Evolutionary conservation across 1,284 basidiomycete species (phyloP), one percentile per base, ranked within the genome.

Genomic region (Violaceomyces palustris): DNA sequence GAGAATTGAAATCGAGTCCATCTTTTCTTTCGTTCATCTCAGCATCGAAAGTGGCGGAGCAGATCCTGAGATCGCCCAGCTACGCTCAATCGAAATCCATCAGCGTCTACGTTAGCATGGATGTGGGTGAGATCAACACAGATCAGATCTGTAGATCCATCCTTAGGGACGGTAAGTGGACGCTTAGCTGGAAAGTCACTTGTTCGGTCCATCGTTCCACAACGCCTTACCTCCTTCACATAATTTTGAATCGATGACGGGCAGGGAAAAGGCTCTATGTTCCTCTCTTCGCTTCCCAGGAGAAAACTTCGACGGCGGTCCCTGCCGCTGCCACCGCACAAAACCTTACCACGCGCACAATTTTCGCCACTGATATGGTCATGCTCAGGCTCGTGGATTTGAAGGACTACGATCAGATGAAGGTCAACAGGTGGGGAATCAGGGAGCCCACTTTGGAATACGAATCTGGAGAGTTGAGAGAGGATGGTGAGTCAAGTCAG

Each of bases 391-490:
- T 76, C 14, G 46, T 46, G 2, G 53, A 62, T 42, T 26, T 58
- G 17, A 31, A 29, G 0, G 71, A 72, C 25, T 74, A 73, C 35
- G 60, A 73, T 14, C 43, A 50, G 7, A 62, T 76, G 47, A 45
- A 48, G 15, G 31, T 43, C 12, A 75, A 76, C 51, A 45, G 64
- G 21, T 76, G 75, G 75, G 72, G 71, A 2, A 76, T 76, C 15
- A 51, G 71, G 4, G 74, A 75, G 50, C 67, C 75, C 11, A 41
- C 62, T 28, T 56, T 66, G 7, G 44, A 27, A 6, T 67, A 67
- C 47, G 50, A 50, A 9, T 59, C 61, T 24, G 63, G 53, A 1
- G 46, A 50, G 1, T 37, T 55, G n/a, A 49, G 60, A 7, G 62
- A 61, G 32, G 36, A 61, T 39, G 46, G 51, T 58, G 28, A 45